A percentile compares a stretch with the other conserved stretches of the same genome.
Conservation (phyloP, 805 yeast genomes). For the Cyberlindnera misumaiensis region DNA sequence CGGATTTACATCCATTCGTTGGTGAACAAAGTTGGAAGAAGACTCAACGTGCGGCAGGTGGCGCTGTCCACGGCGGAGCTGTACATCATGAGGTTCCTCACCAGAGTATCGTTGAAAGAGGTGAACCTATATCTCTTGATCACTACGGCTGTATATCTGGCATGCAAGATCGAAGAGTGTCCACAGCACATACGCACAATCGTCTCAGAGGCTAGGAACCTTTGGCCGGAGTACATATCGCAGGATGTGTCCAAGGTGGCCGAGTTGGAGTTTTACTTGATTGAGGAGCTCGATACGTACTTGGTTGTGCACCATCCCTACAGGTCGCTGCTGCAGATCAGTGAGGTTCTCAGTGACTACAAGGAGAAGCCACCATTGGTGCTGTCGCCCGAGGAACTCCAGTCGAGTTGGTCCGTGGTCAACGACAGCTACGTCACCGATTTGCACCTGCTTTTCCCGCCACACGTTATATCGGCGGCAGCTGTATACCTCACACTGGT, state of each 20-base stretch:
- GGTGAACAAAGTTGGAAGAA: constrained; percentile 69
- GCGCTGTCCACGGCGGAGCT: constrained; percentile 87
- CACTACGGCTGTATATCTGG: constrained; percentile 80
- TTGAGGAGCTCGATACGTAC: constrained; percentile 78
- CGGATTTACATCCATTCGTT: constrained; percentile 75
- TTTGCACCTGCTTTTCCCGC: constrained; percentile 74
- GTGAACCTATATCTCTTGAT: constrained; percentile 74
- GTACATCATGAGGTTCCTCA: constrained; percentile 70
- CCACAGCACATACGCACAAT: constrained; percentile 89
- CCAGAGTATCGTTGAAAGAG: constrained; percentile 68
- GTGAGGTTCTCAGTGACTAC: constrained; percentile 25
- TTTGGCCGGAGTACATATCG: constrained; percentile 95
- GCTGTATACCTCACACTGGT: constrained; percentile 76
- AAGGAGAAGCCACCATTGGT: constrained; percentile 15
- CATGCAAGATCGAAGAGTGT: constrained; percentile 91
- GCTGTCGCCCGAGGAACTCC: constrained; percentile 61
- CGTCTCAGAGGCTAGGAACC: constrained; percentile 73
- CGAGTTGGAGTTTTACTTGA: constrained; percentile 89
- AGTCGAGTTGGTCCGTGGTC: constrained; percentile 81
- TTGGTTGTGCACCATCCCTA: constrained; percentile 75
- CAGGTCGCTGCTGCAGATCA: constrained; percentile 49
- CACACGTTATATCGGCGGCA: constrained; percentile 79
- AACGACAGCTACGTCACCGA: constrained; percentile 91
- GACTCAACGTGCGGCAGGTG: constrained; percentile 71
- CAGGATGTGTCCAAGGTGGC: constrained; percentile 88